Conservation (phyloP, 306 rosid species). For the Delonix regia region DNA sequence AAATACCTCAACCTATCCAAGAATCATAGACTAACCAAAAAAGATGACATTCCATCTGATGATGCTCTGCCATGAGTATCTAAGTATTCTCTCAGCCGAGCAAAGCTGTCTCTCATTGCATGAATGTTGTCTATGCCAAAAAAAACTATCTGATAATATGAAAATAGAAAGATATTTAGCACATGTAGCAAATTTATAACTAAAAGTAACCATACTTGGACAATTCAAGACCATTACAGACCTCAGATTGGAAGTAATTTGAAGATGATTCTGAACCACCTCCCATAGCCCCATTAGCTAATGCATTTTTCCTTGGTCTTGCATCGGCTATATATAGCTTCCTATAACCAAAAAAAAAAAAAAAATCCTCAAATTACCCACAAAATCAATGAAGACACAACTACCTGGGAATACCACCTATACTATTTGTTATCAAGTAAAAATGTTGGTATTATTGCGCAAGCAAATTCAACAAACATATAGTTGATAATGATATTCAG, state of each 20-base stretch:
- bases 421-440: constrained; percentile 17
- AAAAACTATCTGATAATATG: constrained; percentile 68
- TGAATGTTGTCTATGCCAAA: constrained; percentile 99
- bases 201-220: constrained; percentile 29
- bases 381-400: not conserved
- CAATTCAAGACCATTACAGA: constrained; percentile 43
- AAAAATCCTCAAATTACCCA: not conserved
- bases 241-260: constrained; percentile 93
- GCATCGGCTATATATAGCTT: constrained; percentile 97
- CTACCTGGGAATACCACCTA: not conserved
- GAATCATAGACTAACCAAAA: constrained; percentile 73
- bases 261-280: constrained; percentile 99
- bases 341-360: constrained; percentile 50
- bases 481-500: not conserved
- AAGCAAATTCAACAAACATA: not conserved
- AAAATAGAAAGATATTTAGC: constrained; percentile 20
- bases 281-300: constrained; percentile 99
- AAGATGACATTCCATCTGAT: constrained; percentile 97
- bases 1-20: constrained; percentile 19
- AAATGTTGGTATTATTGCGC: not conserved
- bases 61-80: constrained; percentile 88
- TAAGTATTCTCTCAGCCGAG: constrained; percentile 88
- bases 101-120: constrained; percentile 95
- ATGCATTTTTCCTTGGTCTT: constrained; percentile 94
- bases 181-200: constrained; percentile 24